Base-by-base conservation (phyloP, 495 filamentous ascomycete species). In the Annulohypoxylon moriforme region DNA sequence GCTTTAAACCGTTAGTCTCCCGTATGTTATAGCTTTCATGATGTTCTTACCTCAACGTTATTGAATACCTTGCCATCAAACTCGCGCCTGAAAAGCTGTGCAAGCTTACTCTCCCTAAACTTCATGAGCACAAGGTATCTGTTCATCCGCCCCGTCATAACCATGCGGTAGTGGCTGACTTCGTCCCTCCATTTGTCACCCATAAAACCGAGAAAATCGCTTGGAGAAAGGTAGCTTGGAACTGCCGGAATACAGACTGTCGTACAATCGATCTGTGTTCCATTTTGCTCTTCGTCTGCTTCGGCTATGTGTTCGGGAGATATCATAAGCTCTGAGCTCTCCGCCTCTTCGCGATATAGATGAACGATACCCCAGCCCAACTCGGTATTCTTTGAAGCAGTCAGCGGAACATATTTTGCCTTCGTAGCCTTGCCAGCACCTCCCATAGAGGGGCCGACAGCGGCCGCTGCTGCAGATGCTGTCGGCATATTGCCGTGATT, bases 101-200 rank as follows among this genome's bases (percentile, higher is more conserved):
- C 96, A 68, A 87, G 88, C 74, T 85, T 86, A 46, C 86, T 85
- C 71, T 90, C 90, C 52, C 93, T 84, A 78, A 98, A 98, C 82
- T 97, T 98, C 91, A 99, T 95, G 64, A 99, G 84, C 50, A 97
- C 96, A 89, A 99, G 92, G 82, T 98, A 99, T 75, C 94, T 88
- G 78, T 95, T 98, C 74, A 91, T 88, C 59, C 91, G 84, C 55
- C 90, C 91, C 3, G 96, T 98, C 83, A 93, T 89, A 53, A 99
- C 92, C 91, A 99, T 96, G 42, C 96, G 86, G 75, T 97, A 97
- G 82, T 99, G 96, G 73, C 92, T 97, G 67, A 98, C 93, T 60
- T 93, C 85, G 66, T 93, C 91, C 78, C 92, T 88, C 71, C 94
- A 97, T 76, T 90, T 89, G 79, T 98, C 93, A 1, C 96, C 96